These are phyloP conservation scores for Venturia oleaginea DNA, from an alignment of 2,329 filamentous ascomycete species.

Conservation along the genomic window DNA sequence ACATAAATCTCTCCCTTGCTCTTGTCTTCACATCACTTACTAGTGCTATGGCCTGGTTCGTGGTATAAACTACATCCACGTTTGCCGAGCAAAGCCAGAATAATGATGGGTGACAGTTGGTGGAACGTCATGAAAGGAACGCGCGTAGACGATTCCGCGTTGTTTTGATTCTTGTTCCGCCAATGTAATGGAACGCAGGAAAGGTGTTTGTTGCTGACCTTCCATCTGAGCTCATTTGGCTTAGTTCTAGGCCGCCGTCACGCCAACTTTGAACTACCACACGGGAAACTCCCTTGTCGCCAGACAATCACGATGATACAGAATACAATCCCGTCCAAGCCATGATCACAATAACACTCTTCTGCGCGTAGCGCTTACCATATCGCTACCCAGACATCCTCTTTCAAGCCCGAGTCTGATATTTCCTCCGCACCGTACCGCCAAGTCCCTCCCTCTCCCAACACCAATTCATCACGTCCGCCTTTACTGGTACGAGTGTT, in stretches of 20 bases:
- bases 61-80: no score
- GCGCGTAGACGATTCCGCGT: no score
- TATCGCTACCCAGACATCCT: not conserved
- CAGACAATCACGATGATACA: not conserved
- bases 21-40: no score
- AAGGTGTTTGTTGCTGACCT: not conserved
- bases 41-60: no score
- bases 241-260: not conserved
- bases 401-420: not conserved
- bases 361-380: slow-evolving; percentile 4
- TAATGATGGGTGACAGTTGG: no score
- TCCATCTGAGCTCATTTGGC: not conserved
- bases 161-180: not conserved
- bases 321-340: not conserved
- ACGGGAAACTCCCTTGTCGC: not conserved
- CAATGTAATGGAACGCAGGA: not conserved
- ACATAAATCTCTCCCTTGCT: no score
- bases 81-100: no score
- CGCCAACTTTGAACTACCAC: not conserved
- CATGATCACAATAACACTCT: not conserved
- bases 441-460: not conserved
- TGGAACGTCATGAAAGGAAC: no score
- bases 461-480: not conserved
- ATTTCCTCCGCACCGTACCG: not conserved
- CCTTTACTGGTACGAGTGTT: not conserved